Conservation (phyloP, 2,329 filamentous ascomycete genomes). For the Cordyceps javanica region DNA sequence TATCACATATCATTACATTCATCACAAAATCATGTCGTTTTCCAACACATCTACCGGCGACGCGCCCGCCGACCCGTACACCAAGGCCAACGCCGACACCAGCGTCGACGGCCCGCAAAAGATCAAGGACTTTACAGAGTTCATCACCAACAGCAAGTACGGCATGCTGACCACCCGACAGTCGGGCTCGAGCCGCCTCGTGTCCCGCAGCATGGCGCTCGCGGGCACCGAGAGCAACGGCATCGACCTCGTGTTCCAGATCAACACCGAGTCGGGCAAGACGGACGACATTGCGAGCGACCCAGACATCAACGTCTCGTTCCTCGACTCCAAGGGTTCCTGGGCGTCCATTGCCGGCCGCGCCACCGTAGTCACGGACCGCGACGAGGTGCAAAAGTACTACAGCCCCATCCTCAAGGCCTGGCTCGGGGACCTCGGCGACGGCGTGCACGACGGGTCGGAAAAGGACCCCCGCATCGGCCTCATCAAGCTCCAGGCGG, state of each 20-base stretch:
- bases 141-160: constrained; percentile 70
- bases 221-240: constrained; percentile 72
- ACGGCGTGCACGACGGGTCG: constrained; percentile 76
- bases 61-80: constrained; percentile 71
- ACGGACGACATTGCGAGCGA: constrained; percentile 14
- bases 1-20: not conserved
- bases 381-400: constrained; percentile 62
- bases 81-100: constrained; percentile 61
- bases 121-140: constrained; percentile 64
- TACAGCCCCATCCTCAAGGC: constrained; percentile 71
- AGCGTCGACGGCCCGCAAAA: constrained; percentile 63
- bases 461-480: constrained; percentile 77
- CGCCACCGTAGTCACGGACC: constrained; percentile 64
- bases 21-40: constrained; percentile 34
- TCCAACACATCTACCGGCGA: constrained; percentile 54
- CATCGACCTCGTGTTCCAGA: constrained; percentile 82
- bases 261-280: constrained; percentile 86
- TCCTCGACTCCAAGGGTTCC: constrained; percentile 68
- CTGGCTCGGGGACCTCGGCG: constrained; percentile 80
- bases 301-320: constrained; percentile 54
- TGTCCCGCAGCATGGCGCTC: constrained; percentile 81
- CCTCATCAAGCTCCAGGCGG: constrained; percentile 69
- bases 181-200: constrained; percentile 56
- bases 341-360: constrained; percentile 83
- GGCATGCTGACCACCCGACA: constrained; percentile 83